Conservation (phyloP, 108 stramenopile species). For the Cafeteria roenbergensis region DNA sequence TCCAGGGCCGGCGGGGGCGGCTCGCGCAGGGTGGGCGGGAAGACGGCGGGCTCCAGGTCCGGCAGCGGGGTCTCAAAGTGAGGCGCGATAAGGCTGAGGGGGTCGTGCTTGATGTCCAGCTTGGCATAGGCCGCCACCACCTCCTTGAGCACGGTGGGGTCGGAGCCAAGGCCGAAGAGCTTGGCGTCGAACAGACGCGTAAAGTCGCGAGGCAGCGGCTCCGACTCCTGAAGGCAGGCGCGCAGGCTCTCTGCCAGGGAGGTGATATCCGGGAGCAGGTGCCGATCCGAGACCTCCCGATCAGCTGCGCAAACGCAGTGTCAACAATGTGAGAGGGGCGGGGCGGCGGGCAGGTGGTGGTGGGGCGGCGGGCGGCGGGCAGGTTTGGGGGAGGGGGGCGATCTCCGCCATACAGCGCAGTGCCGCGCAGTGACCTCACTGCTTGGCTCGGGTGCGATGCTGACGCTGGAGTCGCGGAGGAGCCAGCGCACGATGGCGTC, state of each 20-base stretch:
- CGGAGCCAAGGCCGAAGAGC: slow-evolving; percentile 46
- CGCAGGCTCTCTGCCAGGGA: slow-evolving; percentile 50
- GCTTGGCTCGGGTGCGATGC: slow-evolving; percentile 11
- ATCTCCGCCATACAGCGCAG: no score
- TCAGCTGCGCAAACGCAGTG: slow-evolving; percentile 14
- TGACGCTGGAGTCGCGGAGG: slow-evolving; percentile 20
- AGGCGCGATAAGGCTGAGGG: slow-evolving; percentile 54
- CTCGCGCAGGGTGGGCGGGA: slow-evolving; percentile 48
- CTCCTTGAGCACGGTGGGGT: no score
- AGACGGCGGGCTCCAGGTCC: slow-evolving; percentile 52
- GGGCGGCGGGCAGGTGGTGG: no score
- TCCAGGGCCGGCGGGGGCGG: slow-evolving; percentile 62
- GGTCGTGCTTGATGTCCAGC: slow-evolving; percentile 58
- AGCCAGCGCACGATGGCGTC: slow-evolving; percentile 53
- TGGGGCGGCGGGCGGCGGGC: no score
- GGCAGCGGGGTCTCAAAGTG: slow-evolving; percentile 66
- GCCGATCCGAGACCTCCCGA: slow-evolving; percentile 39
- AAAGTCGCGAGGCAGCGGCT: slow-evolving; percentile 58
- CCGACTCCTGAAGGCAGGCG: slow-evolving; percentile 56
- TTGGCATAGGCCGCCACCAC: slow-evolving; percentile 51
- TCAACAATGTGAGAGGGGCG: no score
- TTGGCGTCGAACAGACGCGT: slow-evolving; percentile 53
- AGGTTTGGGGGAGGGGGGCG: no score
- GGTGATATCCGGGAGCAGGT: slow-evolving; percentile 54
- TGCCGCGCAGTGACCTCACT: no score